Evolutionary conservation across 768 basidiomycete species (phyloP), one percentile per base, ranked within the genome.

Genomic region (Cystofilobasidium ferigula): DNA sequence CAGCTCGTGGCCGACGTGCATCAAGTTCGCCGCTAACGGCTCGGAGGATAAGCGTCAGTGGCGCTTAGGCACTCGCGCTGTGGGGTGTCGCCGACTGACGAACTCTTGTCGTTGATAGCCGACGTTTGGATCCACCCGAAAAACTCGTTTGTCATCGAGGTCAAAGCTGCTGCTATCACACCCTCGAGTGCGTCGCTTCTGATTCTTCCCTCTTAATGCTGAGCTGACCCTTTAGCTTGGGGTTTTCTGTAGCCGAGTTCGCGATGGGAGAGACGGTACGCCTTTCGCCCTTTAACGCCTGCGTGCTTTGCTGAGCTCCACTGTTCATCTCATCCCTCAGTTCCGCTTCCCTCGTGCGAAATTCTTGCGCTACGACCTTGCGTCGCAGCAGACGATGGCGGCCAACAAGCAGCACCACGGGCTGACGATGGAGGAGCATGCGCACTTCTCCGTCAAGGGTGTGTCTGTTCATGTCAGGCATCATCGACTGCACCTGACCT

Each of bases 161-260:
- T 98, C 63, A 98, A 98, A 76, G 94, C 89, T 0, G 88, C 93
- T 0, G 92, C 97, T 74, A 89, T 98, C 61, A 84, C 84, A 2
- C 77, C 81, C 13, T 82, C 88, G 51, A 86, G 90, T 86, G 65
- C 45, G 74, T 69, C 64, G 28, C 38, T 40, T 36, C n/a, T 35
- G 26, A 13, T 32, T 10, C 67, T 59, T 5, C 12, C 48, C 18
- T 45, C 26, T 0, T 30, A 18, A 6, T 32, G 38, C 32, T n/a
- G 38, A 38, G 18, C 36, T 20, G 35, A 4, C n/a, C 3, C 36
- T 18, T 53, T 9, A 22, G 30, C 2, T 3, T 62, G 36, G 43
- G 36, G 13, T 22, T 22, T 48, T 51, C 56, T 28, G 70, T 68
- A 85, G 92, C 90, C 70, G 85, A 85, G 70, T 97, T 89, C 71